Percentiles rank a stretch among this genome's conserved stretches.
Conservation (phyloP, 768 basidiomycete species). For the Russula griseocarnosa region DNA sequence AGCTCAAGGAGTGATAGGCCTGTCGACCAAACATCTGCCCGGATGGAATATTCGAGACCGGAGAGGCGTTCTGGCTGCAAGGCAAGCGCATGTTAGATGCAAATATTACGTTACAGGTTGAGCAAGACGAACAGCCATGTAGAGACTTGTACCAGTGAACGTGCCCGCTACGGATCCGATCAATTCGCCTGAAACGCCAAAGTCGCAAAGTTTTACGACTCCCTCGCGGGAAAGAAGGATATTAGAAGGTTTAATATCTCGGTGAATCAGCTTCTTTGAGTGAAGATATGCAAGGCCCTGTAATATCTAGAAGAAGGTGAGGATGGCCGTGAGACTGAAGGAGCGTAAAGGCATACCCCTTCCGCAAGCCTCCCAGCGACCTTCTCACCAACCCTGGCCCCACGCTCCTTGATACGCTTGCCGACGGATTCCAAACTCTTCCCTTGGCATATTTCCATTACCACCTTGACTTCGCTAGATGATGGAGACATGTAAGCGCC, state of each 20-base stretch:
- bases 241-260: conserved; percentile 94
- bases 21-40: conserved; percentile 97
- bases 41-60: conserved; percentile 87
- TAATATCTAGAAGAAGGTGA: conserved; percentile 51
- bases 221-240: conserved; percentile 87
- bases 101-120: conserved; percentile 16
- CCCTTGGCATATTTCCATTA: conserved; percentile 89
- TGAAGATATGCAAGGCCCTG: conserved; percentile 95
- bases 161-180: conserved; percentile 89
- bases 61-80: conserved; percentile 88
- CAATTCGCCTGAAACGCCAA: conserved; percentile 95
- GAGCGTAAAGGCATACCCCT: conserved; percentile 53
- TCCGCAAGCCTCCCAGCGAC: conserved; percentile 91
- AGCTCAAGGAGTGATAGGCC: conserved; percentile 93
- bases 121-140: conserved; percentile 85
- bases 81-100: conserved; percentile 24
- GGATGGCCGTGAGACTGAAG: conserved; percentile 20
- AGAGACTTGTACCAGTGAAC: conserved; percentile 95
- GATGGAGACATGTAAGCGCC: conserved; percentile 88
- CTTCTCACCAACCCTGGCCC: conserved; percentile 77
- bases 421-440: conserved; percentile 88
- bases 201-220: conserved; percentile 88
- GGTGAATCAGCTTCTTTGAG: conserved; percentile 86
- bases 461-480: conserved; percentile 88
- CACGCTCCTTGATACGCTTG: conserved; percentile 73